phyloP scores from a whole-genome alignment of 176 grass and related monocot genomes.

The Canna indica region DNA sequence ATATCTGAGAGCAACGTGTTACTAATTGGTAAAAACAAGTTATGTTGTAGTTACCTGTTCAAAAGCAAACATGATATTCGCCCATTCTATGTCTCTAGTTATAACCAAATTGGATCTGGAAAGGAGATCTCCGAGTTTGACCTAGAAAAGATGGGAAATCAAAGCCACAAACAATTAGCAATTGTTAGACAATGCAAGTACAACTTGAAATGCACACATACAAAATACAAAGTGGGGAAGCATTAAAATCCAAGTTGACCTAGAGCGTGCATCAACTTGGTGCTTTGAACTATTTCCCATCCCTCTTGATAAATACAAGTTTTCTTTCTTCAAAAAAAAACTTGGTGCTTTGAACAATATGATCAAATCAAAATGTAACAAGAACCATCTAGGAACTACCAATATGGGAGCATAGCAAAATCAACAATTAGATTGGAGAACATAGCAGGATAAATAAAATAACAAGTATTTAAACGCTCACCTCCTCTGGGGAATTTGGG shows the following conservation, averaged over 20 bases:
- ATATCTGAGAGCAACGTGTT: not conserved
- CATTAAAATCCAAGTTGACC: too few relatives aligned
- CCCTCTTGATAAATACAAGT: too few relatives aligned
- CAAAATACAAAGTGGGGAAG: not conserved
- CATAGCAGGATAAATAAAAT: not conserved
- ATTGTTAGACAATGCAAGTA: not conserved
- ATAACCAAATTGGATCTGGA: constrained; percentile 72
- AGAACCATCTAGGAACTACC: too few relatives aligned
- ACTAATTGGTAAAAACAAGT: not conserved
- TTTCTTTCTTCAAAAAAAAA: too few relatives aligned
- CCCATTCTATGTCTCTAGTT: constrained; percentile 94
- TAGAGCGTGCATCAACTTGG: too few relatives aligned
- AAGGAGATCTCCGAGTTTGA: constrained; percentile 53
- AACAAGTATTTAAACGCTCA: not conserved
- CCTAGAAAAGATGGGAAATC: constrained; percentile 27
- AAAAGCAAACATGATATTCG: constrained; percentile 74
- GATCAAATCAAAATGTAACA: too few relatives aligned
- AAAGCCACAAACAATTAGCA: constrained; percentile 4
- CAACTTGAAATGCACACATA: not conserved
- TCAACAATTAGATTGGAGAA: not conserved
- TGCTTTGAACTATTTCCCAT: too few relatives aligned
- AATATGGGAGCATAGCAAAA: not conserved
- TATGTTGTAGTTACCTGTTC: constrained; percentile 56
- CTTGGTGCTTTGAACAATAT: too few relatives aligned
- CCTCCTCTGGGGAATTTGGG: constrained; percentile 19